Evolutionary conservation across 1,284 basidiomycete species (phyloP).

Genomic region (Violaceomyces palustris): DNA sequence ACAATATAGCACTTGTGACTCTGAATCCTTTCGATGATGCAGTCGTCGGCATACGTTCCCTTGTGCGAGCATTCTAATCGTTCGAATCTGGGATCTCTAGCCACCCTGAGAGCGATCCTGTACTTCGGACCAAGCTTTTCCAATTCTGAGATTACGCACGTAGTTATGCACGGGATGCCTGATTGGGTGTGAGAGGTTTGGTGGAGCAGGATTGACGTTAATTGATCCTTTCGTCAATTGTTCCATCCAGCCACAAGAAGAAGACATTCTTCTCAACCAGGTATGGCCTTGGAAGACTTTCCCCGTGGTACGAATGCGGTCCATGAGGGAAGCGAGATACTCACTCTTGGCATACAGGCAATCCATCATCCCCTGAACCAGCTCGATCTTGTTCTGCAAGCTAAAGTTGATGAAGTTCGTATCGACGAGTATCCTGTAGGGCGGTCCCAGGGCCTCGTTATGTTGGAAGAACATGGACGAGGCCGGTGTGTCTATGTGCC

Average conservation of each 20-base stretch:
- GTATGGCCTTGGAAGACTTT: no score
- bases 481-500: conserved; percentile 54
- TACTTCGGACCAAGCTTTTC: conserved; percentile 96
- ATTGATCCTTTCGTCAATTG: no score
- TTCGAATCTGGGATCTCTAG: conserved; percentile 94
- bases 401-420: conserved; percentile 99
- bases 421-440: conserved; percentile 94
- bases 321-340: conserved; percentile 48
- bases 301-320: no score
- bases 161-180: conserved; percentile 97
- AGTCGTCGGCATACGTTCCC: conserved; percentile 98
- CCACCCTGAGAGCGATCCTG: conserved; percentile 88
- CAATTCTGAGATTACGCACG: conserved; percentile 95
- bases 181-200: no score
- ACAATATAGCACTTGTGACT: conserved; percentile 96
- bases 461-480: conserved; percentile 91
- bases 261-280: no score
- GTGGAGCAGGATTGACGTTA: no score
- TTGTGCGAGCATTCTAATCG: conserved; percentile 83
- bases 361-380: conserved; percentile 98
- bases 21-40: conserved; percentile 88
- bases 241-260: no score
- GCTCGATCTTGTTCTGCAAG: conserved; percentile 94
- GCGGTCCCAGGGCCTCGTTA: conserved; percentile 91
- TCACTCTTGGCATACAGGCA: conserved; percentile 96